Percentiles rank a stretch among this genome's conserved stretches.
Conservation (phyloP, 1,284 basidiomycete genomes). For the Earliella scabrosa region DNA sequence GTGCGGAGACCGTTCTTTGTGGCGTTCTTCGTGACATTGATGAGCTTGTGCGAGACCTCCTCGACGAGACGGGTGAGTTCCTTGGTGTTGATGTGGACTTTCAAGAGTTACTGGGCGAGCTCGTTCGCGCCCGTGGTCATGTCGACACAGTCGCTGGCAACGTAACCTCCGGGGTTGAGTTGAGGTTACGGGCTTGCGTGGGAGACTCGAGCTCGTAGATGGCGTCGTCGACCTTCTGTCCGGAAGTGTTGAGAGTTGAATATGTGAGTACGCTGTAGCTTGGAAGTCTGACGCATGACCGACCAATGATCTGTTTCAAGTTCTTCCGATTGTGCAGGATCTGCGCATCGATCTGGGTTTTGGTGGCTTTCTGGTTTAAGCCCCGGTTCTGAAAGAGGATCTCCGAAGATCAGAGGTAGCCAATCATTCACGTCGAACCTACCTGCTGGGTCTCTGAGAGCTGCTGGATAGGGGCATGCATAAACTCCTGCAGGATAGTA, state of each 20-base stretch:
- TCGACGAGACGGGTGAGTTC: conserved; percentile 93
- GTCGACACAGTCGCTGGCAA: conserved; percentile 96
- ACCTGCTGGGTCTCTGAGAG: conserved; percentile 89
- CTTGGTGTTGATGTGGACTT: conserved; percentile 93
- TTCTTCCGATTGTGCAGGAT: conserved; percentile 98
- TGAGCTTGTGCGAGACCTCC: conserved; percentile 90
- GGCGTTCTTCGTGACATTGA: conserved; percentile 82
- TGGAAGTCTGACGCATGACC: conserved; percentile 21
- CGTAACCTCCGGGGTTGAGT: conserved; percentile 97
- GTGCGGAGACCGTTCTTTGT: conserved; percentile 91
- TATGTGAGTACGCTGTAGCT: conserved; percentile 1
- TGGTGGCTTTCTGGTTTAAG: conserved; percentile 86
- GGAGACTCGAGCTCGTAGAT: conserved; percentile 98
- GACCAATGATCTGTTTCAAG: conserved; percentile 96
- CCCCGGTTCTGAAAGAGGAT: conserved; percentile 70
- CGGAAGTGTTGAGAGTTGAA: conserved; percentile 92
- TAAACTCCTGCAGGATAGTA: conserved; percentile 92
- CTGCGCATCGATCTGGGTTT: conserved; percentile 95
- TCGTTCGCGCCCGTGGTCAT: conserved; percentile 99
- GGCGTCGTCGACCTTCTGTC: conserved; percentile 96
- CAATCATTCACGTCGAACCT: too few relatives aligned
- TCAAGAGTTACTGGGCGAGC: conserved; percentile 90
- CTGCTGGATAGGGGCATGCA: conserved; percentile 93
- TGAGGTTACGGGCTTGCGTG: conserved; percentile 91
- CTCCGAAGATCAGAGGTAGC: too few relatives aligned